Evolutionary conservation across 441 rosid species (phyloP), one percentile per base, ranked within the genome.

Genomic region (Brassica hybrid): DNA sequence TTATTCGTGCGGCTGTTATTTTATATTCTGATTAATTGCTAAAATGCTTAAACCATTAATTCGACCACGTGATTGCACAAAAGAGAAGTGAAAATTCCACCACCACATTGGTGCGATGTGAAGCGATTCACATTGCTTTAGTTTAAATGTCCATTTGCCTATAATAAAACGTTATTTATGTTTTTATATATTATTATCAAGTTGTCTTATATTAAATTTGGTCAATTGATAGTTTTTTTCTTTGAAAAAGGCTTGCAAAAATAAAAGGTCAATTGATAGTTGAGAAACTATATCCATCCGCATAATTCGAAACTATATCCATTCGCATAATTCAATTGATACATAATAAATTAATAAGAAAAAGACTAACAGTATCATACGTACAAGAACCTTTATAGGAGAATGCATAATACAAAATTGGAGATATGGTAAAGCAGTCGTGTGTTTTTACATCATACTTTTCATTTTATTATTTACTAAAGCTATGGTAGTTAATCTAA

Each of bases 41-140:
- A 63, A 50, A 25, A 69, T 69, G 59, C 19, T 64, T 54, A 54
- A 41, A 52, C 57, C 56, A 52, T 63, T 63, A 38, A 63, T 30
- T 17, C 25, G 34, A 63, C 60, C 67, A 65, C 71, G 50, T 76
- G 70, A 52, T 70, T 63, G 13, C 69, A 58, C 54, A 61, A 59
- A 38, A 60, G 64, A 76, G 60, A 63, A 71, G 75, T 70, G 56
- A 63, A 70, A 38, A 64, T 71, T 21, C n/a, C n/a, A n/a, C 80
- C 80, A 71, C 76, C 59, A 77, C 67, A 27, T 65, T 43, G 67
- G 72, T 71, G 76, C 71, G 54, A 18, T 57, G 3, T 77, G 72
- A 77, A 77, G 54, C 41, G 62, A 71, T 30, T 69, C 25, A 63
- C 48, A 62, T 69, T 70, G 69, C 65, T n/a, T 48, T 13, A 50